Evolutionary conservation across 768 basidiomycete genomes (phyloP).

Genomic region (Amanita molliuscula): DNA sequence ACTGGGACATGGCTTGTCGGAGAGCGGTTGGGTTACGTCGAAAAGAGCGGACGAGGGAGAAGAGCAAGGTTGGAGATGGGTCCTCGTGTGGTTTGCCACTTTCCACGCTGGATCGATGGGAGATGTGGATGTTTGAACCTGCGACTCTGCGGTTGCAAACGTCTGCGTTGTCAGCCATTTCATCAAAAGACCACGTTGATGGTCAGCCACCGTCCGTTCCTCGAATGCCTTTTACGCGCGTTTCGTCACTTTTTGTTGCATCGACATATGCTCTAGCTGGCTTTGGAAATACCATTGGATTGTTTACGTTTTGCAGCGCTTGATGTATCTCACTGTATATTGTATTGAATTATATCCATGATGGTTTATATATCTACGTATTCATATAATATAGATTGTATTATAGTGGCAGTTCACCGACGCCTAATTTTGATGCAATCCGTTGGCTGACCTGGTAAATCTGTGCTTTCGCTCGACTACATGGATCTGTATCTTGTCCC

Average conservation of each 20-base stretch:
- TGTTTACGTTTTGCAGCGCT: conserved; percentile 23
- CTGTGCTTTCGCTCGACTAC: neutral
- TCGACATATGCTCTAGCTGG: conserved; percentile 49
- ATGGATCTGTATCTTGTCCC: conserved; percentile 47
- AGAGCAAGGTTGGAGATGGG: conserved; percentile 10
- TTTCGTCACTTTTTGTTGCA: conserved; percentile 45
- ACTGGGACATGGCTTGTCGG: conserved; percentile 59
- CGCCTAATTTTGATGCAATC: neutral
- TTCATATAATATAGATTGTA: neutral
- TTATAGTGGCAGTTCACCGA: neutral
- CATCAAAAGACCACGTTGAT: neutral
- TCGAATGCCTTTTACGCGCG: conserved; percentile 73
- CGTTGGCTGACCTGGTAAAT: neutral
- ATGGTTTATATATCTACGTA: neutral
- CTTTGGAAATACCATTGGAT: conserved; percentile 69
- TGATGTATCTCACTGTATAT: neutral
- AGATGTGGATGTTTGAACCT: conserved; percentile 71
- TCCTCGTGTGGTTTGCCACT: conserved; percentile 39
- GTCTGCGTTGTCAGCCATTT: conserved; percentile 34
- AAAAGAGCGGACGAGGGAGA: conserved; percentile 37
- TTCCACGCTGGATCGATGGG: conserved; percentile 72
- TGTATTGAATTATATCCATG: neutral
- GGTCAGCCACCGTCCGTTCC: conserved; percentile 20
- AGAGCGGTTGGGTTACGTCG: conserved; percentile 63
- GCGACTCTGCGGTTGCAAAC: conserved; percentile 34